Base-by-base conservation (phyloP, 352 stramenopile species). In the Halophytophthora batemanensis region DNA sequence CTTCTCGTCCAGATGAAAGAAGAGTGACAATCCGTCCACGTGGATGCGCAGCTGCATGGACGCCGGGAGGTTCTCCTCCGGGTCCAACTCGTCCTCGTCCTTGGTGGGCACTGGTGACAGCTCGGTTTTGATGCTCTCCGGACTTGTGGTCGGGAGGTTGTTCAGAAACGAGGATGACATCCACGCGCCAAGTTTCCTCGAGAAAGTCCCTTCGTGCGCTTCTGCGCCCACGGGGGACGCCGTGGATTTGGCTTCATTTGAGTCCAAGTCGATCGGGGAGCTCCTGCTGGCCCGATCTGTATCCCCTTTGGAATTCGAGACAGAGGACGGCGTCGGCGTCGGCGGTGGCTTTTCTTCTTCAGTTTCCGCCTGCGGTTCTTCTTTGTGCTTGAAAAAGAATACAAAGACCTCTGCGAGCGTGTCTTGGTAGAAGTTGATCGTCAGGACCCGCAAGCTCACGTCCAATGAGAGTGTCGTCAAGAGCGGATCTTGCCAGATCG, bases 401-500 rank as follows among this genome's bases (percentile, higher is more conserved):
- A 90, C 48, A 23, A 94, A 76, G 13, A 93, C 55, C 40, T 87
- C 72, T 12, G 82, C 61, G 29, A 93, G 71, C 7, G 80, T 87
- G 33, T 90, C 76, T 60, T 91, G 82, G 43, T 90, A 85, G 21
- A 93, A 42, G 39, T 93, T 80, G 46, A 94, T 68, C 14, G 71
- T 82, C 6, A 94, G 61, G 7, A 79, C 77, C n/a, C 72, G 67
- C 17, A 94, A 69, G 45, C 64, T 74, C 23, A 74, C 71, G 61
- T 94, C 84, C 29, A 92, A 54, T 6, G 84, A 93, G 13, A 93
- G 55, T 8, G 63, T 57, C 1, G 79, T 89, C 37, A 91, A 47
- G 8, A 94, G 64, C 8, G 74, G 62, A 41, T 91, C 77, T 53
- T 91, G 79, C 83, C 81, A 92, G 33, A 91, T 67, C 8, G 71